Evolutionary conservation across 768 basidiomycete species (phyloP).

Genomic region (Tulasnella sp.): DNA sequence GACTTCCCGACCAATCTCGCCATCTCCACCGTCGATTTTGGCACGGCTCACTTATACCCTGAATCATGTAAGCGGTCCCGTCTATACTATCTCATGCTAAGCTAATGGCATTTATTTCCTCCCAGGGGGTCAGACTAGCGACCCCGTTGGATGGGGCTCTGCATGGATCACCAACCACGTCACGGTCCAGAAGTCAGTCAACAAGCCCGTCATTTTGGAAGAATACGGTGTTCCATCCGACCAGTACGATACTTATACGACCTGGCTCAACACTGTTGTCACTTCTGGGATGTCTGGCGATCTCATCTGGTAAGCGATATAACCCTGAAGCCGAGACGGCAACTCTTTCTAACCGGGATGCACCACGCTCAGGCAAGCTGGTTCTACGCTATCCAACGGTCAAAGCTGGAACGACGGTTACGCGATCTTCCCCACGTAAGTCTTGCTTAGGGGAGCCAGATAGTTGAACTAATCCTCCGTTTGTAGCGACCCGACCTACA

Average conservation of each 20-base stretch:
- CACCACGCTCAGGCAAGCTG: constrained; percentile 35
- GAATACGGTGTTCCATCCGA: constrained; percentile 53
- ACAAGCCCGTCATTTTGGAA: constrained; percentile 56
- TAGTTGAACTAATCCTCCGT: not conserved
- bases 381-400: constrained; percentile 37
- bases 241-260: constrained; percentile 43
- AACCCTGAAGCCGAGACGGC: not conserved
- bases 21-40: constrained; percentile 54
- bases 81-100: not conserved
- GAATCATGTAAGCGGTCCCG: constrained; percentile 33
- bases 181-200: constrained; percentile 39
- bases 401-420: constrained; percentile 44
- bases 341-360: not conserved
- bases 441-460: no score
- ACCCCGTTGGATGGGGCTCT: constrained; percentile 22
- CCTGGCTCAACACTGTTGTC: constrained; percentile 34
- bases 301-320: constrained; percentile 44
- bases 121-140: not conserved
- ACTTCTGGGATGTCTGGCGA: constrained; percentile 35
- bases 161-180: constrained; percentile 61
- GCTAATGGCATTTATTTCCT: not conserved
- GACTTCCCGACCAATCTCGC: constrained; percentile 49
- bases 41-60: constrained; percentile 46
- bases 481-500: constrained; percentile 37
- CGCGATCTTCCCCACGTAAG: constrained; percentile 37